These are phyloP conservation scores for Sugiyamaella neomexicana DNA, from an alignment of 1,139 yeast species.

Conservation along the genomic window DNA sequence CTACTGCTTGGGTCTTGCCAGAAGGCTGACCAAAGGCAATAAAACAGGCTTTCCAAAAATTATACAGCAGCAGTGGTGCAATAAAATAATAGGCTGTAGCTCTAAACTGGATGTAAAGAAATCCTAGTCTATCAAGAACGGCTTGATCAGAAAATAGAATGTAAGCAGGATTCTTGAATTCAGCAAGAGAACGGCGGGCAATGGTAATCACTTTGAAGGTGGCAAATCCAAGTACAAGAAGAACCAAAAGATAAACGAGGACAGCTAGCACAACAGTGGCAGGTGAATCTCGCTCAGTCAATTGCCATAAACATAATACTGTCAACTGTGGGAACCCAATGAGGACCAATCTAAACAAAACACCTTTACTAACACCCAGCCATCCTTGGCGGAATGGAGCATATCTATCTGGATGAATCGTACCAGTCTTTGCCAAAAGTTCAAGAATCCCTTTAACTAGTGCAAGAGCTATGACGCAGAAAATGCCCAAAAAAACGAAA, in stretches of 20 bases:
- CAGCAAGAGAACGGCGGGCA: conserved; percentile 68
- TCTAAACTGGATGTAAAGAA: conserved; percentile 84
- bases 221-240: conserved; percentile 69
- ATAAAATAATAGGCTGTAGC: conserved; percentile 89
- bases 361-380: conserved; percentile 81
- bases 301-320: conserved; percentile 85
- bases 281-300: conserved; percentile 76
- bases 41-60: conserved; percentile 72
- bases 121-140: conserved; percentile 86
- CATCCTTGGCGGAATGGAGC: conserved; percentile 78
- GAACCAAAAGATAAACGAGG: conserved; percentile 57
- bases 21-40: conserved; percentile 81
- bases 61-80: conserved; percentile 60
- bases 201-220: conserved; percentile 65
- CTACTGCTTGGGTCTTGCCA: conserved; percentile 79
- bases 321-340: conserved; percentile 86
- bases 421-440: conserved; percentile 58
- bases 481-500: conserved; percentile 74
- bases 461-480: conserved; percentile 62
- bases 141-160: conserved; percentile 80
- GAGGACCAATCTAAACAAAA: conserved; percentile 75
- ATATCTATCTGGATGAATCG: conserved; percentile 61
- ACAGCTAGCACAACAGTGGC: conserved; percentile 81
- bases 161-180: conserved; percentile 91
- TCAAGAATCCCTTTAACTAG: conserved; percentile 76